These are phyloP conservation scores for Picea glauca DNA, from an alignment of 75 land plant species.

Conservation along the genomic window DNA sequence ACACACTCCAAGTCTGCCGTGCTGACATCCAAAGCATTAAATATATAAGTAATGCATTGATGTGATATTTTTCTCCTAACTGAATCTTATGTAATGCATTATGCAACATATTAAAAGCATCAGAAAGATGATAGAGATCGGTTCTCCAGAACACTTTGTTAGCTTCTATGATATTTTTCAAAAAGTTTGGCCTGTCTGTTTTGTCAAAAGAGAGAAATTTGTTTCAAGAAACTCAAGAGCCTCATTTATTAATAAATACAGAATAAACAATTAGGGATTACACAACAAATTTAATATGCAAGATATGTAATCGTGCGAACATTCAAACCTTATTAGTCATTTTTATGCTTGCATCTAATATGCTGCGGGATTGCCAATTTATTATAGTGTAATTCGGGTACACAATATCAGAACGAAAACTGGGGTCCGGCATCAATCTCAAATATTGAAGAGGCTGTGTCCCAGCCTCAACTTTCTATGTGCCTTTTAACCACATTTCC, in stretches of 20 bases:
- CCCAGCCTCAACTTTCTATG: background rate
- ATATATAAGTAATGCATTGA: background rate
- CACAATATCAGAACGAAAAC: background rate
- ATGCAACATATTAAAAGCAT: background rate
- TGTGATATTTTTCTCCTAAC: too few relatives aligned
- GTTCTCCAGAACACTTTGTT: background rate
- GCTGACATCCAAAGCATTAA: background rate
- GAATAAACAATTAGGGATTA: too few relatives aligned
- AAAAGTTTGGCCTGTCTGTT: background rate
- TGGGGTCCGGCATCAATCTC: background rate
- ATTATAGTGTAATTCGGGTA: background rate
- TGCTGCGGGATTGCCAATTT: background rate
- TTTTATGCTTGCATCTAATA: too few relatives aligned
- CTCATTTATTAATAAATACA: too few relatives aligned
- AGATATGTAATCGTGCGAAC: too few relatives aligned
- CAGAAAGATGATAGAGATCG: background rate
- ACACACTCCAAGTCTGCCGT: conserved; percentile 2
- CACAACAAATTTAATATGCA: too few relatives aligned
- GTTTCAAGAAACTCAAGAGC: too few relatives aligned
- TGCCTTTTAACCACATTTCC: background rate
- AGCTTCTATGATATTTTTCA: background rate
- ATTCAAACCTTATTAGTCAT: too few relatives aligned
- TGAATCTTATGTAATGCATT: background rate
- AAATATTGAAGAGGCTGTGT: background rate
- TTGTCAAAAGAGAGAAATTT: background rate